Base-by-base conservation (phyloP, 2,329 filamentous ascomycete species). In the Colletotrichum trifolii region DNA sequence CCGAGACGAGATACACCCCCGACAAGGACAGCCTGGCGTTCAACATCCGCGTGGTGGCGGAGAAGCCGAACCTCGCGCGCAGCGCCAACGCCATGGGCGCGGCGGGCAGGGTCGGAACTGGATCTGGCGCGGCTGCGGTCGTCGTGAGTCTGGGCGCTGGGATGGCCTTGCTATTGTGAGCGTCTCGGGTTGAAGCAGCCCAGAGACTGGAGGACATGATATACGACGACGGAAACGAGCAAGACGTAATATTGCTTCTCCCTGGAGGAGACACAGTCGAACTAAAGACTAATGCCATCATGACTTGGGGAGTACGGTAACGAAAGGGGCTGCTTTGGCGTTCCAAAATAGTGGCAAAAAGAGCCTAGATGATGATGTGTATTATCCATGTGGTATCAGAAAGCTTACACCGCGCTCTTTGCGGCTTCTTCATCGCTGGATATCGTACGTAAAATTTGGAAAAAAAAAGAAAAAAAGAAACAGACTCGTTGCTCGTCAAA, bases 31-130 rank as follows among this genome's bases (percentile, higher is more conserved):
- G 62, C 8, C 60, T 74, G 15, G 78, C 71, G 34, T 66, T 75
- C 38, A 75, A 76, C 15, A 62, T 81, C 11, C 67, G 67, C 8
- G 79, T 81, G 6, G 69, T 73, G 59, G 78, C 78, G 3, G 68
- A 69, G n/a, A 69, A 68, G 42, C 75, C 76, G 1, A 64, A 45
- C 6, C 40, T 67, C 6, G 43, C 62, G 12, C 48, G 43, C 8
- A 58, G 53, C 33, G 63, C 50, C 10, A 54, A 58, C 17, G 53
- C 45, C 13, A 49, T 63, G 59, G 63, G 47, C 15, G 48, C 54
- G 35, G 53, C 54, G 2, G 59, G 47, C 7, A 54, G 39, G 2
- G 2, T 54, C 13, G 54, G 34, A 2, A 6, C 25, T 2, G 53
- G 54, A 8, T 57, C 15, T 25, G 54, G 59, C 5, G 48, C 35